phyloP scores from a whole-genome alignment of 116 monocot species.

The Papilionanthe hybrid region DNA sequence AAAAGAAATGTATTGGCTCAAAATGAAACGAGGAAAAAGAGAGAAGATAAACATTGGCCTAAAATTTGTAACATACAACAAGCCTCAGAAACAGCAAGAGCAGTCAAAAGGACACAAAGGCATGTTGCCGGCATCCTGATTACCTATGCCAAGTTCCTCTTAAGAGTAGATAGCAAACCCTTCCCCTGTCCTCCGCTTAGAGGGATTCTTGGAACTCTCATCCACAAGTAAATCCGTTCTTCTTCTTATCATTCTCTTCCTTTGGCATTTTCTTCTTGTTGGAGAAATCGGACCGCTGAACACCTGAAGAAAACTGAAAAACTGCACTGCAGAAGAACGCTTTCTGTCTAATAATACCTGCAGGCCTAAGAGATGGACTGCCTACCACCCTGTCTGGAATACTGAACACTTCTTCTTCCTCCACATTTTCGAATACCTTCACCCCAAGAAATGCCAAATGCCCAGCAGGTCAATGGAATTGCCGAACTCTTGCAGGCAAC shows the following conservation, averaged over 20 bases:
- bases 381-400: too few relatives aligned
- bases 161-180: slow-evolving; percentile 37
- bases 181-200: slow-evolving; percentile 25
- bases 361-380: too few relatives aligned
- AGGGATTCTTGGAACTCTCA: slow-evolving; percentile 10
- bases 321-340: too few relatives aligned
- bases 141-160: slow-evolving; percentile 41
- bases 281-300: too few relatives aligned
- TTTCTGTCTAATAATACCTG: too few relatives aligned
- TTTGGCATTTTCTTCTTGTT: neutral
- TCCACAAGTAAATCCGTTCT: slow-evolving; percentile 3
- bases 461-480: too few relatives aligned
- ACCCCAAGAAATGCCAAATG: too few relatives aligned
- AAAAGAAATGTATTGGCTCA: neutral
- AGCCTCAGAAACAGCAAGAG: slow-evolving; percentile 39
- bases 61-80: slow-evolving; percentile 3
- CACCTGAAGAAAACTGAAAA: too few relatives aligned
- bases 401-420: too few relatives aligned
- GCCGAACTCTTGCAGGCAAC: too few relatives aligned
- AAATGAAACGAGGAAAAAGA: neutral
- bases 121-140: slow-evolving; percentile 33
- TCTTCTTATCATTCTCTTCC: neutral
- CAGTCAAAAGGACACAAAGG: slow-evolving; percentile 53
- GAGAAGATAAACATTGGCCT: neutral
- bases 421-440: too few relatives aligned